Base-by-base conservation (phyloP, 2,329 filamentous ascomycete genomes). In the Fusarium penzigii region DNA sequence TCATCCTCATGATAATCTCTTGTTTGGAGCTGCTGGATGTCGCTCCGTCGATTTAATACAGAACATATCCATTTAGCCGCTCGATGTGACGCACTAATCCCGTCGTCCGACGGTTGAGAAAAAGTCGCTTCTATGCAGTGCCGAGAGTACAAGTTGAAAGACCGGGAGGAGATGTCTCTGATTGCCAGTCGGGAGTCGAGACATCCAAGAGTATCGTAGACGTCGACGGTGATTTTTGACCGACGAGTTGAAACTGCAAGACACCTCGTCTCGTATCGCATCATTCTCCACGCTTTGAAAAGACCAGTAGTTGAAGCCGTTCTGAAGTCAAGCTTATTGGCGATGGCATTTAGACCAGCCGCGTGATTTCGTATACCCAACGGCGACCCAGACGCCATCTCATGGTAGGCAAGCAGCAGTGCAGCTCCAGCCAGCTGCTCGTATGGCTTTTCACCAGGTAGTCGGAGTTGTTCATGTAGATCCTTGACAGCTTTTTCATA, bases 261-360 rank as follows among this genome's bases (percentile, higher is more conserved):
- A 13, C 17, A 42, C 10, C 25, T 42, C 4, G 25, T 25, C 6
- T 42, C 40, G 25, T 42, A 42, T 11, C 40, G 17, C 17, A 42
- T 20, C 40, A 42, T 42, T 42, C 40, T 42, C 40, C 40, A 42
- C n/a, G 40, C 40, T 20, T 42, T 42, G 40, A 42, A 42, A 12
- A 42, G 14, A 10, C 17, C 40, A n/a, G 40, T 14, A 17, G 13
- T 20, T 3, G 16, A 17, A 2, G 40, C 17, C 6, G 17, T 20
- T 14, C 17, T 14, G 12, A 42, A 42, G 6, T 42, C 40, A 14
- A 42, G 17, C 20, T 42, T 42, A 16, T 17, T 14, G 8, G 17
- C 40, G 12, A 42, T 42, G 6, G 17, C 17, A 42, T 42, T 25
- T 8, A 42, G 17, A 9, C 40, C 40, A 9, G 40, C 17, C 6